Conservation (phyloP, 352 stramenopile species). For the Elongisporangium senticosum region DNA sequence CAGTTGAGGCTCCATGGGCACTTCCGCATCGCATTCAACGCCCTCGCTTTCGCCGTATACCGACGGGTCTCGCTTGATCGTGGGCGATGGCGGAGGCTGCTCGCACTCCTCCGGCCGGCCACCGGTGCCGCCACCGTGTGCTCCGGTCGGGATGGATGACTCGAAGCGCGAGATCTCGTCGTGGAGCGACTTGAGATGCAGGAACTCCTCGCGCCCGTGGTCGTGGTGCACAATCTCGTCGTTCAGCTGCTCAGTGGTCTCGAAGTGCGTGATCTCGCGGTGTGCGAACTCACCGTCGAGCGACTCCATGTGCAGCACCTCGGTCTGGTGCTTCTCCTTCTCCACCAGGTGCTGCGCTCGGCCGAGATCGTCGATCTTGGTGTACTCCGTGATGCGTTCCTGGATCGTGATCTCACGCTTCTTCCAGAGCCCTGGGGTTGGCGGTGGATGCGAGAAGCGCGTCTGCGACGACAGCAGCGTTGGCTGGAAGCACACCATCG, state of each 20-base stretch:
- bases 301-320: constrained; percentile 85
- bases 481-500: constrained; percentile 40
- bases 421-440: constrained; percentile 75
- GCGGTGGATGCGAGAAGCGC: constrained; percentile 29
- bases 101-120: constrained; percentile 60
- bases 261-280: constrained; percentile 82
- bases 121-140: constrained; percentile 3
- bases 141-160: constrained; percentile 44
- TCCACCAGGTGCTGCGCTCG: constrained; percentile 71
- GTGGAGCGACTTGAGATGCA: constrained; percentile 77
- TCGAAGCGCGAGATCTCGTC: constrained; percentile 85
- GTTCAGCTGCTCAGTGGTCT: constrained; percentile 78
- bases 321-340: constrained; percentile 78
- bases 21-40: constrained; percentile 1
- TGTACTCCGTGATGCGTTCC: constrained; percentile 84
- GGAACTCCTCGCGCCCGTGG: constrained; percentile 70
- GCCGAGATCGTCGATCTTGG: constrained; percentile 82
- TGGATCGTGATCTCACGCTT: constrained; percentile 86
- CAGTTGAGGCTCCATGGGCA: constrained; percentile 7
- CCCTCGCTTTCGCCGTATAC: constrained; percentile 5
- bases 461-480: constrained; percentile 32
- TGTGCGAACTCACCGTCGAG: constrained; percentile 74
- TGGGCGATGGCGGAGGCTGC: constrained; percentile 64
- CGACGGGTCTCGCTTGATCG: constrained; percentile 74
- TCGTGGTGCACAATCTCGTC: constrained; percentile 81